Evolutionary conservation across 768 basidiomycete species (phyloP), one percentile per base, ranked within the genome.

Genomic region (Auricularia auricula-judae): DNA sequence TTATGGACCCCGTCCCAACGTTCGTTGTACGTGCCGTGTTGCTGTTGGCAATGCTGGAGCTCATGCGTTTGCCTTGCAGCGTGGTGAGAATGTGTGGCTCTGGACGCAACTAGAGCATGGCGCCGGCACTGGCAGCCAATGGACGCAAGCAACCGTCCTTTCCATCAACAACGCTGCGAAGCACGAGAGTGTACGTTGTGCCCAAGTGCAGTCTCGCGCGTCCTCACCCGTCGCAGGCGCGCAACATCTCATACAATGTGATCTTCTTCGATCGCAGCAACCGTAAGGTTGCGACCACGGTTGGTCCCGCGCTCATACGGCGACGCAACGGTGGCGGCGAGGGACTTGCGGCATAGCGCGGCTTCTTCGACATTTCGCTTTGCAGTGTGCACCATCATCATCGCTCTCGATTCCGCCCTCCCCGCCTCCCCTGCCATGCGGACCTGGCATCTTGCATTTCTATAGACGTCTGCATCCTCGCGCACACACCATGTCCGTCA

Each of bases 31-130:
- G 56, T 59, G 23, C 56, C 18, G 10, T 8, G 47, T 21, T 18
- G 47, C 47, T 51, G 18, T 29, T 33, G 39, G 39, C 39, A 2
- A 14, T 42, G 39, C 56, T 59, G 29, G 4, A 8, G 29, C 56
- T 59, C 23, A 59, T 54, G 53, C 34, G 11, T 29, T 5, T 59
- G 56, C 34, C 29, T 10, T 35, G 4, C 29, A 59, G 56, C 56
- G 56, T 23, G 56, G 56, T 34, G 56, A 59, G 56, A 59, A 14
- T 34, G 56, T 59, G 23, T 59, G 56, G 56, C 56, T 59, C 56
- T 59, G 56, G 56, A 59, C 56, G 23, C 29, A 54, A 29, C 53
- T n/a, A 29, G 53, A 54, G 53, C n/a, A 29, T 54, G 53, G n/a
- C 53, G 53, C 56, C 34, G 34, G 29, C 56, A 29, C 56, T 10